These are phyloP conservation scores for Cornus controversa DNA, from an alignment of 148 eudicot genomes.

Conservation along the genomic window DNA sequence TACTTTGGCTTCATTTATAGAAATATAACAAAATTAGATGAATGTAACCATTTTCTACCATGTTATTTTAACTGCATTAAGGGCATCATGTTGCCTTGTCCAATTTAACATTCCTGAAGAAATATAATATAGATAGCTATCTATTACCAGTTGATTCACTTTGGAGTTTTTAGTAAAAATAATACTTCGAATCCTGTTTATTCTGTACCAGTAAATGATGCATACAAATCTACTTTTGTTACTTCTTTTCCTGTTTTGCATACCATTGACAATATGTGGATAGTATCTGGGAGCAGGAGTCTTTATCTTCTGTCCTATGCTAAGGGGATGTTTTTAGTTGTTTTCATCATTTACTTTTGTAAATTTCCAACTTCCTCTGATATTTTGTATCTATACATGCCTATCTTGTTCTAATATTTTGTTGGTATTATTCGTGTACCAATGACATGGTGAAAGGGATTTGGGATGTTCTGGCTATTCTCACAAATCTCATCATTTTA, in stretches of 20 bases:
- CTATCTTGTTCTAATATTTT: too few species aligned
- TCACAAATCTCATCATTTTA: too few species aligned
- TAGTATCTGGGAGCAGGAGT: neutral
- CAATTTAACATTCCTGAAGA: too few species aligned
- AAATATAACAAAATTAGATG: neutral
- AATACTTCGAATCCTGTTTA: neutral
- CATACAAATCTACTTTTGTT: neutral
- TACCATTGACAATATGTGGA: neutral
- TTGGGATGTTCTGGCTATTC: too few species aligned
- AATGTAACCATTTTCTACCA: neutral
- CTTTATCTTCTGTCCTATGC: neutral
- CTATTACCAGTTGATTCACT: neutral
- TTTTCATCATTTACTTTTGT: neutral
- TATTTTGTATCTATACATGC: too few species aligned
- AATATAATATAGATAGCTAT: neutral
- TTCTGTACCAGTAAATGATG: neutral
- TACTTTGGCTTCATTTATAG: neutral
- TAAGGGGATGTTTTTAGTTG: neutral
- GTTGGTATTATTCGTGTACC: too few species aligned
- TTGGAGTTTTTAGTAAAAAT: neutral
- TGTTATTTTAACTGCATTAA: neutral
- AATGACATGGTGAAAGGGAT: too few species aligned
- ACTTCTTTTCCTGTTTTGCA: neutral
- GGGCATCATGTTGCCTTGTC: neutral
- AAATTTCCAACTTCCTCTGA: too few species aligned